Conservation (phyloP, 768 basidiomycete genomes). For the Suillus decipiens region DNA sequence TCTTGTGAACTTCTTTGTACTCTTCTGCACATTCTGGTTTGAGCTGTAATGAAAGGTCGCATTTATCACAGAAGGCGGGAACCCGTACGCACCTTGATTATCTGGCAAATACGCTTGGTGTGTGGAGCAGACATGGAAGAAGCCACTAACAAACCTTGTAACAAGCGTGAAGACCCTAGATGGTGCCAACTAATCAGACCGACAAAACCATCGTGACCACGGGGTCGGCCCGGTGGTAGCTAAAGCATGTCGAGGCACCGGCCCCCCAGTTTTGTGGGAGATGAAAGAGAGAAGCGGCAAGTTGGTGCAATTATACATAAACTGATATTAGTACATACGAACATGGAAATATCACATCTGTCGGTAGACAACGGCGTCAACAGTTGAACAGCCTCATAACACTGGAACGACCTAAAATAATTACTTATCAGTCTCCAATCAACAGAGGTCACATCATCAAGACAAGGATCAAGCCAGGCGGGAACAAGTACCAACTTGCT, state of each 20-base stretch:
- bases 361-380: neutral
- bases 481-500: neutral
- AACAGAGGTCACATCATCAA: neutral
- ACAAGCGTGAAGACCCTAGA: neutral
- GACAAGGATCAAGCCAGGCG: neutral
- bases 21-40: constrained; percentile 52
- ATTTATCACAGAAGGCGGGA: neutral
- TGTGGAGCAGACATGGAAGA: constrained; percentile 10
- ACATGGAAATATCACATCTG: neutral
- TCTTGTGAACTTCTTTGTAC: constrained; percentile 59
- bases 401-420: neutral
- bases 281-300: neutral
- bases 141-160: neutral
- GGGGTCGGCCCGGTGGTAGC: neutral
- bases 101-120: constrained; percentile 65
- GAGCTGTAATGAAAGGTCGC: constrained; percentile 38
- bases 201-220: neutral
- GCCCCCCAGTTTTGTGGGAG: neutral
- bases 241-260: neutral
- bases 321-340: neutral
- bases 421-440: neutral
- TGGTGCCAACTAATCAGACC: neutral
- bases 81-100: constrained; percentile 55
- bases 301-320: neutral
- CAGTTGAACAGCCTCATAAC: neutral